These are phyloP conservation scores for Ceratobasidium theobromae DNA, from an alignment of 1,284 basidiomycete species.

Conservation along the genomic window DNA sequence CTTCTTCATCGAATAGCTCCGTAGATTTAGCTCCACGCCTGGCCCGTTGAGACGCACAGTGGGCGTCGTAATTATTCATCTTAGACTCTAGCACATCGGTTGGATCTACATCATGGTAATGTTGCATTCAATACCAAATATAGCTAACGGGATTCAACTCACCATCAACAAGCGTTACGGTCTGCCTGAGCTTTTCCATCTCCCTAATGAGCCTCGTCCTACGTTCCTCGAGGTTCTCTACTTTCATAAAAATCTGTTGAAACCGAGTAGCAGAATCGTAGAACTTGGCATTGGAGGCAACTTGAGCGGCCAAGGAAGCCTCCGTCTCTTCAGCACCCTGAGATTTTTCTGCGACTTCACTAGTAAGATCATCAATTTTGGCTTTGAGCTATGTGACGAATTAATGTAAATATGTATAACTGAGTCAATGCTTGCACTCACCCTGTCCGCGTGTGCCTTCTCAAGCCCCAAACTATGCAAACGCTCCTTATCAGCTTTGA, in stretches of 20 bases:
- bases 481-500: conserved; percentile 92
- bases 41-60: conserved; percentile 58
- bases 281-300: conserved; percentile 76
- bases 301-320: conserved; percentile 64
- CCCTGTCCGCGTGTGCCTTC: conserved; percentile 80
- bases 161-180: conserved; percentile 76
- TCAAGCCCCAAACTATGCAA: conserved; percentile 80
- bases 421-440: conserved; percentile 35
- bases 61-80: conserved; percentile 69
- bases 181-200: conserved; percentile 64
- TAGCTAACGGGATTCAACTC: conserved; percentile 34
- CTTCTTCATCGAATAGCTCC: conserved; percentile 49
- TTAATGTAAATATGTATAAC: background rate
- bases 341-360: conserved; percentile 68
- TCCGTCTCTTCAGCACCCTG: conserved; percentile 73
- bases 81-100: conserved; percentile 74
- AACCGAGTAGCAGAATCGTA: conserved; percentile 84
- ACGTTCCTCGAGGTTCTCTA: conserved; percentile 66
- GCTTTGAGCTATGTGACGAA: conserved; percentile 54
- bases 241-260: conserved; percentile 75
- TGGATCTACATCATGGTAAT: conserved; percentile 55
- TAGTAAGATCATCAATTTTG: conserved; percentile 65
- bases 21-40: conserved; percentile 41
- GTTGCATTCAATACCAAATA: conserved; percentile 2
- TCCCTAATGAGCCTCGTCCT: conserved; percentile 55